Evolutionary conservation across 2,329 filamentous ascomycete genomes (phyloP), one percentile per base, ranked within the genome.

Genomic region (Dothidotthia symphoricarpi): DNA sequence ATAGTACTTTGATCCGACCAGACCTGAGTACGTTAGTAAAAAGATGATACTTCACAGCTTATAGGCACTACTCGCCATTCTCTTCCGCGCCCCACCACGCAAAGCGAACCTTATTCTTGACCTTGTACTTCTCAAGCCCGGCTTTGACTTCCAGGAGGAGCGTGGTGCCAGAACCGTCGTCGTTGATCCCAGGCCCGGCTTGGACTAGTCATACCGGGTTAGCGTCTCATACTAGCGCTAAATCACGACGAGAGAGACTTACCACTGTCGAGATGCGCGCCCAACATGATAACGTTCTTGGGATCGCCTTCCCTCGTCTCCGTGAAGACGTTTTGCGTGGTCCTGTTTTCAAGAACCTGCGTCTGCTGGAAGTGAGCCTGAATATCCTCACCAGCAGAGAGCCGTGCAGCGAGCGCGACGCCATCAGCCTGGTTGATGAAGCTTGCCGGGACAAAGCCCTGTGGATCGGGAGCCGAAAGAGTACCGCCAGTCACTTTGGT

Each of bases 291-390:
- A 28, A 67, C 56, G 34, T 67, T 67, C 34, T 55, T 51, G 19
- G 57, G 57, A 36, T 69, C 61, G 8, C 66, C 66, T 10, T 55
- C 56, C n/a, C 54, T 63, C 9, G 66, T 68, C 39, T 68, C 60
- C 7, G 66, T 66, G 43, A 70, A 60, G 31, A 70, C 57, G 31
- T 70, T 69, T 24, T 66, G 66, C 46, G 76, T 79, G 4, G 72
- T 74, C 12, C 71, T 67, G 42, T 74, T 74, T 45, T 77, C 71
- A 17, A 74, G 56, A 31, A 67, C 54, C 46, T 72, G 70, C 1
- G 68, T 72, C 36, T 72, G 69, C 45, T 71, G 68, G 49, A 72
- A 72, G 41, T 65, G 61, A 6, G 69, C 68, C 25, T 57, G 47
- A 6, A 72, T 36, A 6, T 48, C 46, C 41, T 74, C 70, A 0